Conservation (phyloP, 495 filamentous ascomycete species). For the Parmelia sp. region DNA sequence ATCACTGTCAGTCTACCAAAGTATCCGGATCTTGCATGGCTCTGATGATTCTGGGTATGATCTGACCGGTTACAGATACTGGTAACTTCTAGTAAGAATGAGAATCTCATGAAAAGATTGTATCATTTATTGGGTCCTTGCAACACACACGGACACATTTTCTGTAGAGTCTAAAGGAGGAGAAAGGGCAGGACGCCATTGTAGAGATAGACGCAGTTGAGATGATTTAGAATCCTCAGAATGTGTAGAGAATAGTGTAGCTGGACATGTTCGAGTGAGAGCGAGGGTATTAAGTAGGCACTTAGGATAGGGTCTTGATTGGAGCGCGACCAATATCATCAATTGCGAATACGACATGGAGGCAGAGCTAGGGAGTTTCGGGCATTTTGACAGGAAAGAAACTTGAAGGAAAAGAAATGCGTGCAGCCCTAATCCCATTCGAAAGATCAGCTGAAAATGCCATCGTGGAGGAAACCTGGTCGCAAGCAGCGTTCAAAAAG, state of each 20-base stretch:
- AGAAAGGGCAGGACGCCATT: not conserved
- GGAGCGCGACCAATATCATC: too few species aligned
- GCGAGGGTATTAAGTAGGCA: too few species aligned
- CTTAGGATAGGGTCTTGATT: too few species aligned
- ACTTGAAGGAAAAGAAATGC: too few species aligned
- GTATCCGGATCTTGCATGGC: not conserved
- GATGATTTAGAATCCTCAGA: not conserved
- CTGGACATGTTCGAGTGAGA: too few species aligned
- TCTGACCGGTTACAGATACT: not conserved
- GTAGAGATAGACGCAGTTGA: not conserved
- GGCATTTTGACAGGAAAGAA: too few species aligned
- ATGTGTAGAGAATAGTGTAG: not conserved
- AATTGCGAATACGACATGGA: too few species aligned
- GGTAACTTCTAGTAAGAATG: not conserved
- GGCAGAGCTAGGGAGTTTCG: too few species aligned
- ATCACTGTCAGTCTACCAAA: not conserved
- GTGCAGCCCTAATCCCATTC: too few species aligned
- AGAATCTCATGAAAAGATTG: not conserved
- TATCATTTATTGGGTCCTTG: not conserved
- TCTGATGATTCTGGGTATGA: not conserved
- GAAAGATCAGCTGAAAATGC: too few species aligned
- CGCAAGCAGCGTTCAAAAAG: too few species aligned
- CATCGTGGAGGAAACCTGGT: too few species aligned
- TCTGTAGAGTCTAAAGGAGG: not conserved
- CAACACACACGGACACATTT: not conserved